Conservation (phyloP, 2,329 filamentous ascomycete species). For the Fusarium sp. region DNA sequence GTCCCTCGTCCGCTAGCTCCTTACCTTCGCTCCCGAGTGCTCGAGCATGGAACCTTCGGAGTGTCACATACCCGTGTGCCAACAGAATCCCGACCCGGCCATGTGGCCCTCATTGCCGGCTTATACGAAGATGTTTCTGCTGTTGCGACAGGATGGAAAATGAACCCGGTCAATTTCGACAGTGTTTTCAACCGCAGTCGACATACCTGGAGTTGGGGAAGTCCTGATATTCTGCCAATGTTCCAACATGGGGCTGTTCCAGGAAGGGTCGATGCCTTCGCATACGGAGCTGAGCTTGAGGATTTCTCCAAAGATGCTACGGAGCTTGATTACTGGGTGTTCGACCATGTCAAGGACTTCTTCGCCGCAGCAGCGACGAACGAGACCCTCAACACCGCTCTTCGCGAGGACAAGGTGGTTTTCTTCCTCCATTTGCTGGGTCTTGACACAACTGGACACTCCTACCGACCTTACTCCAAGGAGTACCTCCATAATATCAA, state of each 20-base stretch:
- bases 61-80: constrained; percentile 97
- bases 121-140: constrained; percentile 98
- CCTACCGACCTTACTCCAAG: constrained; percentile 88
- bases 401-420: constrained; percentile 87
- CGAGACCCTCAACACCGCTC: constrained; percentile 74
- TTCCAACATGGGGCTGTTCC: constrained; percentile 93
- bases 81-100: constrained; percentile 94
- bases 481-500: constrained; percentile 97
- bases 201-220: constrained; percentile 99
- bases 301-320: constrained; percentile 89
- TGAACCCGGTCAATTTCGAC: constrained; percentile 98
- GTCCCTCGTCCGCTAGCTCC: constrained; percentile 85
- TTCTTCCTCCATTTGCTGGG: constrained; percentile 97
- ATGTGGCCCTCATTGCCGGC: constrained; percentile 96
- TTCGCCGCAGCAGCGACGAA: constrained; percentile 86
- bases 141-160: constrained; percentile 97
- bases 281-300: constrained; percentile 85
- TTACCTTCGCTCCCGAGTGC: constrained; percentile 88
- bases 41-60: constrained; percentile 93
- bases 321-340: constrained; percentile 92
- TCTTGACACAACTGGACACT: constrained; percentile 89
- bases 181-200: constrained; percentile 97
- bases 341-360: constrained; percentile 89
- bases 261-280: constrained; percentile 87
- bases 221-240: constrained; percentile 97